These are phyloP conservation scores for Labyrinthula sp. DNA, from an alignment of 352 stramenopile species.

Conservation along the genomic window DNA sequence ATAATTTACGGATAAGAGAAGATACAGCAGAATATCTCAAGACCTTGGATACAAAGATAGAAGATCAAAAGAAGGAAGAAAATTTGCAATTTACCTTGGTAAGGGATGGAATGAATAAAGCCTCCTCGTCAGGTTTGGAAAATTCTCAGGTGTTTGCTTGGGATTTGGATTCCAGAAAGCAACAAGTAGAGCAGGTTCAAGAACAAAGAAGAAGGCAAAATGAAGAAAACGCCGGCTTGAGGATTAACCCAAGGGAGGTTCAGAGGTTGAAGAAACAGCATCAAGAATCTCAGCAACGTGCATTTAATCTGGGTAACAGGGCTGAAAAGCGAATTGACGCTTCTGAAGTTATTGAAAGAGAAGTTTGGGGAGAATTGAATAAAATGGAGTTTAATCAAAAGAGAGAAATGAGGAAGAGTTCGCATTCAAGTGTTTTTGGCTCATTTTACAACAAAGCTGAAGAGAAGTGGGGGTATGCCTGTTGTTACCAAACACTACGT, in stretches of 20 bases:
- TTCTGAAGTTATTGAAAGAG: neutral
- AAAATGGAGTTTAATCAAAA: slow-evolving; percentile 83
- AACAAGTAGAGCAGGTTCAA: slow-evolving; percentile 76
- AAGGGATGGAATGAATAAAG: slow-evolving; percentile 39
- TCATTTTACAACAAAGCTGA: slow-evolving; percentile 82
- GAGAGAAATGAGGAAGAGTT: slow-evolving; percentile 81
- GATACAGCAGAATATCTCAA: slow-evolving; percentile 97
- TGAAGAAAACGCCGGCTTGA: neutral
- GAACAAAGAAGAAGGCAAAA: neutral
- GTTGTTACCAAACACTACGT: slow-evolving; percentile 27
- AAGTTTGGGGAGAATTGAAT: slow-evolving; percentile 51
- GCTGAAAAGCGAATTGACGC: neutral
- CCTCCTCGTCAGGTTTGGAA: slow-evolving; percentile 69
- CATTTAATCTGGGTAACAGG: neutral
- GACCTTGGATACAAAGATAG: slow-evolving; percentile 82
- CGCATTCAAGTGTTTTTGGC: slow-evolving; percentile 87
- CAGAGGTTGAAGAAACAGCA: neutral
- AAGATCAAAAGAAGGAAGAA: slow-evolving; percentile 83
- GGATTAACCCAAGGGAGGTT: neutral
- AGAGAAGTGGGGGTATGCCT: slow-evolving; percentile 86
- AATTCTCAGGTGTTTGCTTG: slow-evolving; percentile 56
- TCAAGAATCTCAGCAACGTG: neutral
- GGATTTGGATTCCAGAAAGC: slow-evolving; percentile 34
- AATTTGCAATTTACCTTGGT: slow-evolving; percentile 30
- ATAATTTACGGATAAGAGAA: slow-evolving; percentile 93